A percentile compares a stretch with the other conserved stretches of the same genome.
phyloP scores from a whole-genome alignment of 2,329 filamentous ascomycete species.

The Diaporthe amygdali region DNA sequence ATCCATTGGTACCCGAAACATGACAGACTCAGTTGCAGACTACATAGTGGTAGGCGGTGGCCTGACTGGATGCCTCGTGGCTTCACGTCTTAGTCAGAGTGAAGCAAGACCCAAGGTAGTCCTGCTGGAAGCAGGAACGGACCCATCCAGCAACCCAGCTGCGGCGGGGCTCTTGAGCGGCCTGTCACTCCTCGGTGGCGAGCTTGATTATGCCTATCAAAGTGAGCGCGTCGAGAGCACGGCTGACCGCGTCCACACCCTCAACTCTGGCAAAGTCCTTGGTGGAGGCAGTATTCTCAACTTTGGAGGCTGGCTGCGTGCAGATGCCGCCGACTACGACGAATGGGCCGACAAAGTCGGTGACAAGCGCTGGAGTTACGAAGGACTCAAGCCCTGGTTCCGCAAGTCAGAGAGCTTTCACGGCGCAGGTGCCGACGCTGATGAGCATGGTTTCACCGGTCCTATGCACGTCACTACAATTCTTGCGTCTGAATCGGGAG shows the following conservation, averaged over 20 bases:
- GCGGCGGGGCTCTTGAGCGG: constrained; percentile 29
- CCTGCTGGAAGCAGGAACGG: constrained; percentile 32
- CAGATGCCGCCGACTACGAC: constrained; percentile 33
- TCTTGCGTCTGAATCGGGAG: constrained; percentile 28
- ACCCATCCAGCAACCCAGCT: constrained; percentile 30
- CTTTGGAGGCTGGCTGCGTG: constrained; percentile 34
- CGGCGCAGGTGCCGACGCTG: constrained; percentile 30
- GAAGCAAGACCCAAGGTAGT: constrained; percentile 28
- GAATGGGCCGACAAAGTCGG: constrained; percentile 28
- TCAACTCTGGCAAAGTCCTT: constrained; percentile 31
- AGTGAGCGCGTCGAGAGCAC: constrained; percentile 30
- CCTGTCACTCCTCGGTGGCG: constrained; percentile 29
- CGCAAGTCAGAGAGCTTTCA: constrained; percentile 38
- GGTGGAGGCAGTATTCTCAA: constrained; percentile 34
- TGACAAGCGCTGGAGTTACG: constrained; percentile 50
- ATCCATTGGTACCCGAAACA: too few species aligned
- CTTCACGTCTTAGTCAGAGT: constrained; percentile 31
- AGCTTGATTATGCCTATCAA: constrained; percentile 31
- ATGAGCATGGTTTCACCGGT: constrained; percentile 44
- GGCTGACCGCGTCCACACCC: constrained; percentile 25
- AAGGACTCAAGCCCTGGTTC: constrained; percentile 52
- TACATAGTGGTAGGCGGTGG: constrained; percentile 35
- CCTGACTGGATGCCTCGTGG: constrained; percentile 31
- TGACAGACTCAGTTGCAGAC: constrained; percentile 28
- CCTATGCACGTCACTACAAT: constrained; percentile 40